A percentile compares a stretch with the other conserved stretches of the same genome.
phyloP scores from a whole-genome alignment of 2,329 filamentous ascomycete species.

The Clonostachys solani region DNA sequence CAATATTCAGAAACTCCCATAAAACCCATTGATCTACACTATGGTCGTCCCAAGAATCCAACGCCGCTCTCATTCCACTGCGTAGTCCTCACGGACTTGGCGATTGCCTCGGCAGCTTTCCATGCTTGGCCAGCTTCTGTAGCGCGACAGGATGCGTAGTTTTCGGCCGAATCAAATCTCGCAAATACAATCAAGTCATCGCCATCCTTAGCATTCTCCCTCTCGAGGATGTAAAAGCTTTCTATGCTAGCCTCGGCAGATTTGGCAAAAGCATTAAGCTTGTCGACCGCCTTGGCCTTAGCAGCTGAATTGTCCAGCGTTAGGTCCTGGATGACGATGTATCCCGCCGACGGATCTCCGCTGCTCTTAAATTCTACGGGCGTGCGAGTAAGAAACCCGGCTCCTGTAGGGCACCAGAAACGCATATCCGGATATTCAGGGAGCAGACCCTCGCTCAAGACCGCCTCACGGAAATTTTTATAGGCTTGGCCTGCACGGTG shows the following conservation, averaged over 20 bases:
- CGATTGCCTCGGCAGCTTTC: background rate
- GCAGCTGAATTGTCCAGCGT: background rate
- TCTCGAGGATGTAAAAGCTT: background rate
- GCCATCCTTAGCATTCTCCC: background rate
- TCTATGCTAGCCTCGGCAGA: background rate
- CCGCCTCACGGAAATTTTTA: slow-evolving; percentile 6
- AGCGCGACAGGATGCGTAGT: background rate
- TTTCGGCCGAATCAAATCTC: background rate
- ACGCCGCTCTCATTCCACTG: slow-evolving; percentile 2
- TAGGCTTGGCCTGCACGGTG: slow-evolving; percentile 7
- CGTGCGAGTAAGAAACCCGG: slow-evolving; percentile 3
- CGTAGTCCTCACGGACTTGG: background rate
- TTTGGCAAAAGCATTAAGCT: background rate
- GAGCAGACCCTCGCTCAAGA: slow-evolving; percentile 5
- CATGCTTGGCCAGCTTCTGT: background rate
- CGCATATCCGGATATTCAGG: slow-evolving; percentile 5
- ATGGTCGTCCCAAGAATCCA: slow-evolving; percentile 3
- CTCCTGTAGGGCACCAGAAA: slow-evolving; percentile 4
- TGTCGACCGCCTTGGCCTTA: background rate
- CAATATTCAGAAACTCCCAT: no score
- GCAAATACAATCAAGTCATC: background rate
- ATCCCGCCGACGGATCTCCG: background rate
- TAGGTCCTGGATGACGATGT: background rate
- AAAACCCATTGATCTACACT: background rate
- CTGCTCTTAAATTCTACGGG: background rate